These are phyloP conservation scores for Trichoderma virens DNA, from an alignment of 495 filamentous ascomycete genomes.

Conservation along the genomic window DNA sequence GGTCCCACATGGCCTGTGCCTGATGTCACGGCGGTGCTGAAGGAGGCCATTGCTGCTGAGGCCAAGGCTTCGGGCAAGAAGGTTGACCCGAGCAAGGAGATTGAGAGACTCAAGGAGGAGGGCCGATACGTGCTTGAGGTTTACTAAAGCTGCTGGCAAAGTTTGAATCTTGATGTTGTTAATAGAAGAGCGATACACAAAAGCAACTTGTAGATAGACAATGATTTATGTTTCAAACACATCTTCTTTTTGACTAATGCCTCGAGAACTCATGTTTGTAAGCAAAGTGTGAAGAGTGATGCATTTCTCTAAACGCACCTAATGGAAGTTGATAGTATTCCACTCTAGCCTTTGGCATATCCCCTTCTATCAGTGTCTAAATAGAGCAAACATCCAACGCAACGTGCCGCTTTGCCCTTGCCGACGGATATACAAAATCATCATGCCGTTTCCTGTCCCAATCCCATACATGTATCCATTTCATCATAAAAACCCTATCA, in stretches of 20 bases:
- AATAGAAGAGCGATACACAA: neutral
- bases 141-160: conserved; percentile 47
- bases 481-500: neutral
- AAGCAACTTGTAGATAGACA: neutral
- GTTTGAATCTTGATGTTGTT: neutral
- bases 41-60: conserved; percentile 83
- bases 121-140: conserved; percentile 93
- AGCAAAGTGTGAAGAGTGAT: no score
- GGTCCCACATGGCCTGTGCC: conserved; percentile 98
- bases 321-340: neutral
- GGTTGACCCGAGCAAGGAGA: conserved; percentile 84
- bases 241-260: no score
- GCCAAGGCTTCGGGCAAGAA: conserved; percentile 64
- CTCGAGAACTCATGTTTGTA: no score
- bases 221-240: neutral
- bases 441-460: neutral
- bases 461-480: neutral
- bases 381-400: neutral
- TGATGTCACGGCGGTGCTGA: conserved; percentile 88
- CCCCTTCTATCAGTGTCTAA: neutral
- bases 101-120: conserved; percentile 92
- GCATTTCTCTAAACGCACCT: no score
- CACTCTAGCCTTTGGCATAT: neutral
- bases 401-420: neutral
- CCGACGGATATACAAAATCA: neutral